A percentile compares a stretch with the other conserved stretches of the same genome.
Evolutionary conservation across 176 grass and related monocot species (phyloP).

Genomic region (Luzula sylvatica): DNA sequence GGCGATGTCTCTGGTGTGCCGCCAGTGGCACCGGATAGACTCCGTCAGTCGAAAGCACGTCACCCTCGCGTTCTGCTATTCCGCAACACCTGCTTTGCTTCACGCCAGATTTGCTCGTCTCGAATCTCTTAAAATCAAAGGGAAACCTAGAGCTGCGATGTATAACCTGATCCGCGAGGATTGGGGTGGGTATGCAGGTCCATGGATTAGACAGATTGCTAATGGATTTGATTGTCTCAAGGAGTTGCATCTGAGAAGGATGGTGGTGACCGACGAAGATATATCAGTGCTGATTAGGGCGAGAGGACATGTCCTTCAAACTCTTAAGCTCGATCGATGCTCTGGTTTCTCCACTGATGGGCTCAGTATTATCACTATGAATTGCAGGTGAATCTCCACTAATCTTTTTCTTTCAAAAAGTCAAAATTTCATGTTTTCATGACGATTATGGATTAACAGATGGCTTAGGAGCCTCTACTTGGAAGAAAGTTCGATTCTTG

Average conservation of each 20-base stretch:
- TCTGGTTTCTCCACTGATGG: constrained; percentile 68
- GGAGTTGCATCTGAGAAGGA: constrained; percentile 63
- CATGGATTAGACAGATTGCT: constrained; percentile 52
- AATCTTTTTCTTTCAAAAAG: background rate
- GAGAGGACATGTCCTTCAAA: constrained; percentile 51
- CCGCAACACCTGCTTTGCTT: constrained; percentile 38
- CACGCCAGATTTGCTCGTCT: constrained; percentile 45
- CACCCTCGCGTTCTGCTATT: constrained; percentile 72
- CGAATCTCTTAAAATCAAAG: constrained; percentile 71
- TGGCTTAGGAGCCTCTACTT: constrained; percentile 58
- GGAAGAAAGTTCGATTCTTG: constrained; percentile 50
- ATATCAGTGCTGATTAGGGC: constrained; percentile 34
- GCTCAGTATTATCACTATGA: constrained; percentile 48
- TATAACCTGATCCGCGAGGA: constrained; percentile 57
- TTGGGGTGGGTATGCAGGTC: constrained; percentile 51
- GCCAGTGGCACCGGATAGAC: constrained; percentile 62
- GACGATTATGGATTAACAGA: constrained; percentile 26
- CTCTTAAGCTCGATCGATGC: constrained; percentile 83
- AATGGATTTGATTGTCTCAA: constrained; percentile 66
- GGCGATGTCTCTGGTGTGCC: constrained; percentile 55
- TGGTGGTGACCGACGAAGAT: constrained; percentile 56
- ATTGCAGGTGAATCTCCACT: constrained; percentile 58
- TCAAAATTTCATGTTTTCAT: background rate
- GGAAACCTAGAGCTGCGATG: constrained; percentile 77
- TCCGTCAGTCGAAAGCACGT: constrained; percentile 63